A percentile compares a stretch with the other conserved stretches of the same genome.
Evolutionary conservation across 495 filamentous ascomycete species (phyloP).

Genomic region (Neurospora tetraspora): DNA sequence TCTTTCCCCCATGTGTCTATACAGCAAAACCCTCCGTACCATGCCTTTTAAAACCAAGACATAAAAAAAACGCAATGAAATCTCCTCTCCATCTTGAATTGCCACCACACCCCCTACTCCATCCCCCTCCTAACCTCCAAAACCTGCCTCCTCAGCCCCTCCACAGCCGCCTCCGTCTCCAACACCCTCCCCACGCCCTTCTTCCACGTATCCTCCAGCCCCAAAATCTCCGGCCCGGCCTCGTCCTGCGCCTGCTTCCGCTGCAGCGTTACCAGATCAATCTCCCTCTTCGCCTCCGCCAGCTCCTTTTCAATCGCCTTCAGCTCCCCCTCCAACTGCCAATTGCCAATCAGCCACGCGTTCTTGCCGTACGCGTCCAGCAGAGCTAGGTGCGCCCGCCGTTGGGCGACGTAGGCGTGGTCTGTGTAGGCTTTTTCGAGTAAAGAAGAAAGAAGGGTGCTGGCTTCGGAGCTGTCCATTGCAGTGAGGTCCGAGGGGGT

Average conservation of each 20-base stretch:
- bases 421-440: constrained; percentile 49
- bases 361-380: constrained; percentile 79
- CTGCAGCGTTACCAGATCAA: constrained; percentile 60
- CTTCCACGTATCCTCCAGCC: constrained; percentile 65
- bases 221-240: constrained; percentile 54
- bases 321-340: constrained; percentile 63
- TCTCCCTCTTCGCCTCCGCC: constrained; percentile 48
- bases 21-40: not conserved
- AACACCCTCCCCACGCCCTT: constrained; percentile 58
- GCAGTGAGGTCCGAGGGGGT: constrained; percentile 9
- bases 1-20: not conserved
- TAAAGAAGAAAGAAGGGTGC: constrained; percentile 14
- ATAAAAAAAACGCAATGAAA: not conserved
- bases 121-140: constrained; percentile 22
- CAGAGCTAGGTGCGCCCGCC: constrained; percentile 59
- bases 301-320: constrained; percentile 68
- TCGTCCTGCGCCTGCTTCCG: constrained; percentile 61
- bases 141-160: constrained; percentile 47
- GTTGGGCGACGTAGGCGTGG: constrained; percentile 53
- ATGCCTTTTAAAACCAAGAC: not conserved
- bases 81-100: not conserved
- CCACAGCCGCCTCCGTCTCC: constrained; percentile 66
- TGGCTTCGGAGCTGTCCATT: constrained; percentile 11
- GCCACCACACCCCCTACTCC: not conserved
- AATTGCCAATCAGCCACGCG: constrained; percentile 81